Evolutionary conservation across 2,329 filamentous ascomycete species (phyloP).

Genomic region (Fusarium luffae): DNA sequence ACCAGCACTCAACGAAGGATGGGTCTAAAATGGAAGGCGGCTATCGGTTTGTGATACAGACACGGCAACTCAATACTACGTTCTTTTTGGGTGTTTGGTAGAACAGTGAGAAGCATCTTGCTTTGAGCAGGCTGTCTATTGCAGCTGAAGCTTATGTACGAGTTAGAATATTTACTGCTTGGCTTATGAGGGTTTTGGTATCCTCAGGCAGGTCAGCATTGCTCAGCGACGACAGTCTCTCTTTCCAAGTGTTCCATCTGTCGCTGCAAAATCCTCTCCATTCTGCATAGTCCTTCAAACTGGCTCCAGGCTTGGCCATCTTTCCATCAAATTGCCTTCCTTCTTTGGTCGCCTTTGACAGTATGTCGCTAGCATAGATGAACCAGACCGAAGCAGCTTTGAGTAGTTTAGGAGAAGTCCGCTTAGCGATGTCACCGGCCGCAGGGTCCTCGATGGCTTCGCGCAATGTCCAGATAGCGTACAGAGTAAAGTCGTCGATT

Average conservation of each 20-base stretch:
- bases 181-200: background rate
- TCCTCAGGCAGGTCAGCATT: background rate
- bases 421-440: background rate
- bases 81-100: no score
- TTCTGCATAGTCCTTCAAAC: slow-evolving; percentile 14
- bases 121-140: no score
- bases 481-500: slow-evolving; percentile 29
- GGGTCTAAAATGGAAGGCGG: no score
- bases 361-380: slow-evolving; percentile 9
- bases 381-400: slow-evolving; percentile 30
- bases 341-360: background rate
- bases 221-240: background rate
- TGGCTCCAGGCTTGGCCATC: slow-evolving; percentile 25
- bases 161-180: background rate
- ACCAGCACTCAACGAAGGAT: no score
- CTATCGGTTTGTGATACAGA: no score
- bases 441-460: slow-evolving; percentile 32
- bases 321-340: slow-evolving; percentile 38
- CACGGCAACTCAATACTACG: no score
- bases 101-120: no score
- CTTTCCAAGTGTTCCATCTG: slow-evolving; percentile 26
- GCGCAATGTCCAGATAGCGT: slow-evolving; percentile 34
- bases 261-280: slow-evolving; percentile 34
- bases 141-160: no score
- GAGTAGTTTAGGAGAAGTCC: background rate